Evolutionary conservation across 768 basidiomycete species (phyloP).

Genomic region (Lentinula boryana): DNA sequence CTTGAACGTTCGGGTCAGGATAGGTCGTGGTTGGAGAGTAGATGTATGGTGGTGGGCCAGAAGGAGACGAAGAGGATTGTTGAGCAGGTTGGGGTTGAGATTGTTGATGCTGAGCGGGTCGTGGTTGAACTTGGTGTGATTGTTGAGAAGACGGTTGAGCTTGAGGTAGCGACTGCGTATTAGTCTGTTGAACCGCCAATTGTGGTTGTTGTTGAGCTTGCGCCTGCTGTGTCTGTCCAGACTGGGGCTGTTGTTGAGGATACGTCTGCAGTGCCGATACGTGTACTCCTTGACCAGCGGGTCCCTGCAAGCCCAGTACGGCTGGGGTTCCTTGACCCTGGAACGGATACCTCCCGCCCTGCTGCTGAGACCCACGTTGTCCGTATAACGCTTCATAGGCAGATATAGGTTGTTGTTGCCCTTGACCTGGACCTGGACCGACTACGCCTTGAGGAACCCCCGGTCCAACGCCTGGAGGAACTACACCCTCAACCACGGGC

Average conservation of each 20-base stretch:
- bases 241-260: conserved; percentile 9
- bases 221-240: neutral
- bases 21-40: conserved; percentile 68
- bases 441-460: neutral
- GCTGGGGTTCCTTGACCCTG: too few relatives aligned
- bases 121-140: conserved; percentile 24
- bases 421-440: too few relatives aligned
- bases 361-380: neutral
- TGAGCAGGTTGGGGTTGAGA: conserved; percentile 20
- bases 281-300: too few relatives aligned
- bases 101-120: conserved; percentile 12
- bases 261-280: too few relatives aligned
- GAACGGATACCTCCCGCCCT: neutral
- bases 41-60: conserved; percentile 28
- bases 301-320: too few relatives aligned
- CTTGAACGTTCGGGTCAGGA: conserved; percentile 74
- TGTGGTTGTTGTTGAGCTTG: neutral
- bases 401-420: neutral
- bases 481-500: neutral
- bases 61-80: conserved; percentile 12
- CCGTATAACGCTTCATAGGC: neutral
- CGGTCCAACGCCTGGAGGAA: too few relatives aligned
- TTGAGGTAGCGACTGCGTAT: too few relatives aligned
- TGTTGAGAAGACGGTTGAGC: conserved; percentile 6
- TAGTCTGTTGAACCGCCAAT: neutral